phyloP scores from a whole-genome alignment of 148 eudicot genomes.

The Vaccinium macrocarpon region DNA sequence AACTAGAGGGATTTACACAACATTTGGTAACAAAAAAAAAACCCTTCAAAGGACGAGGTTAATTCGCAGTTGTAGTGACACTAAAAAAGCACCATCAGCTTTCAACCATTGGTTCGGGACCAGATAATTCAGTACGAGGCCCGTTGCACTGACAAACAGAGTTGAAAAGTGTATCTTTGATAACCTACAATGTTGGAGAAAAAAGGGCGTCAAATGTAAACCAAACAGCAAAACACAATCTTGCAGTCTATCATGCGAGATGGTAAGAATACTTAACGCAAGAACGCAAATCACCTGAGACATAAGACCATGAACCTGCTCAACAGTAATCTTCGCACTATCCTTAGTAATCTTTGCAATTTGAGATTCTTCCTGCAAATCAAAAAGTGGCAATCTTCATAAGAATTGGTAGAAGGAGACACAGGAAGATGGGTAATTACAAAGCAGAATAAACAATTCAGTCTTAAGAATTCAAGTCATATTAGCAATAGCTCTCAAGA shows the following conservation, averaged over 20 bases:
- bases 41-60: background rate
- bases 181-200: conserved; percentile 45
- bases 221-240: background rate
- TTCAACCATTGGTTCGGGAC: conserved; percentile 96
- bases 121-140: conserved; percentile 59
- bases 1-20: background rate
- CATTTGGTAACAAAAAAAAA: background rate
- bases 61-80: background rate
- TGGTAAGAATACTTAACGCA: background rate
- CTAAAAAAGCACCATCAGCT: conserved; percentile 29
- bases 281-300: conserved; percentile 60
- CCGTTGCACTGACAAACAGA: conserved; percentile 56
- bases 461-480: background rate
- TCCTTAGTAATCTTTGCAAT: conserved; percentile 94
- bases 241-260: background rate
- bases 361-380: conserved; percentile 85
- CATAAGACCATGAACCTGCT: conserved; percentile 98
- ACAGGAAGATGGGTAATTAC: background rate
- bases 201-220: background rate
- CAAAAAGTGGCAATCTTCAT: background rate
- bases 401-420: background rate
- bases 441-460: background rate
- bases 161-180: conserved; percentile 91
- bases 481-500: background rate
- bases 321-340: conserved; percentile 99